These are phyloP conservation scores for Boletus sp. DNA, from an alignment of 1,284 basidiomycete species.

Conservation along the genomic window DNA sequence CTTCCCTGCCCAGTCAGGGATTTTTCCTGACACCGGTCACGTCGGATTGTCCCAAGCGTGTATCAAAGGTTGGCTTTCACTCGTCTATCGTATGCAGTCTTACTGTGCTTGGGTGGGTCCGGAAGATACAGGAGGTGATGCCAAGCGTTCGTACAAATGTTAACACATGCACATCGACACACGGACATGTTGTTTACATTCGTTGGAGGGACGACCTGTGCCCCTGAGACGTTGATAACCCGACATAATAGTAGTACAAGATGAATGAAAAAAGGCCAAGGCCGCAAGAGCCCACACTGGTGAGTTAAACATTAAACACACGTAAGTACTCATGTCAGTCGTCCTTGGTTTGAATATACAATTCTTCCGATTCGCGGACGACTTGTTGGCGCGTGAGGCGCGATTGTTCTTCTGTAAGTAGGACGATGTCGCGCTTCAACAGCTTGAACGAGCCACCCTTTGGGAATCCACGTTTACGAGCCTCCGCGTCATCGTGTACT, in stretches of 20 bases:
- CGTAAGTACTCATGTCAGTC: neutral
- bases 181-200: neutral
- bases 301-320: neutral
- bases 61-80: no score
- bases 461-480: slow-evolving; percentile 58
- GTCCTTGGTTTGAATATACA: slow-evolving; percentile 2
- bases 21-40: no score
- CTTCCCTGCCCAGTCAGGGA: no score
- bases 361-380: neutral
- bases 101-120: no score
- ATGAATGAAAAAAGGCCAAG: neutral
- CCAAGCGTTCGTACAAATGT: neutral
- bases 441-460: slow-evolving; percentile 57
- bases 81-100: no score
- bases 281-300: neutral
- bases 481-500: slow-evolving; percentile 50
- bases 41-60: no score
- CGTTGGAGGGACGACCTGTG: no score
- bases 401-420: slow-evolving; percentile 47
- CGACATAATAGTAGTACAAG: neutral
- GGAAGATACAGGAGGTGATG: no score
- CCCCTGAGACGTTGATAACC: neutral
- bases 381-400: slow-evolving; percentile 7
- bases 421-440: slow-evolving; percentile 57
- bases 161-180: neutral